phyloP scores from a whole-genome alignment of 164 flowering plant species.

The Protea cynaroides region DNA sequence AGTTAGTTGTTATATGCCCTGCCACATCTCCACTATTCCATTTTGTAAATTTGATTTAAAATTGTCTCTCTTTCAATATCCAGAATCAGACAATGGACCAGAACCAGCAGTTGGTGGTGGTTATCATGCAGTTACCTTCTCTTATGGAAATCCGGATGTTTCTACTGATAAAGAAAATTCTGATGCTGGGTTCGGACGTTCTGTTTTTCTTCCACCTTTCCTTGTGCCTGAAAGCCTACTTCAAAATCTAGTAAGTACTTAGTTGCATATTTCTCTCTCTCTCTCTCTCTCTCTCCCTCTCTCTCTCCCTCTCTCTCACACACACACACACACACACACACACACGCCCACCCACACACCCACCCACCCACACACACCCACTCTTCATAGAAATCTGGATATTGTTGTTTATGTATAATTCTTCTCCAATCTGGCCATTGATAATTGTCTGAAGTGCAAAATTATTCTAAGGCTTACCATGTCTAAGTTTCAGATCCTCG shows the following conservation, averaged over 20 bases:
- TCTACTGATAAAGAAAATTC: constrained; percentile 28
- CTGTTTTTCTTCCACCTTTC: constrained; percentile 72
- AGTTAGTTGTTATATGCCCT: constrained; percentile 3
- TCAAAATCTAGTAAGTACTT: constrained; percentile 62
- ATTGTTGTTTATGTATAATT: constrained; percentile 17
- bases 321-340: too few species aligned
- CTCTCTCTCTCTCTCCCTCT: background rate
- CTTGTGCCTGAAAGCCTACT: constrained; percentile 68
- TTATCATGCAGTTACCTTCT: constrained; percentile 59
- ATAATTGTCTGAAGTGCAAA: constrained; percentile 44
- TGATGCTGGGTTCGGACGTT: constrained; percentile 24
- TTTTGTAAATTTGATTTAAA: constrained; percentile 7
- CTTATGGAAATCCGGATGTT: constrained; percentile 59
- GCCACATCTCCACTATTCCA: background rate
- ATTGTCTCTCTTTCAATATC: constrained; percentile 14
- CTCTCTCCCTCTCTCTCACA: too few species aligned
- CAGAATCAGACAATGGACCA: constrained; percentile 37
- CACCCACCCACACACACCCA: too few species aligned
- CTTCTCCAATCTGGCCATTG: constrained; percentile 39
- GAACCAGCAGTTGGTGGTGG: constrained; percentile 23
- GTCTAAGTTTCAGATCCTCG: constrained; percentile 99
- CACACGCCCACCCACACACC: too few species aligned
- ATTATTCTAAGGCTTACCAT: constrained; percentile 82
- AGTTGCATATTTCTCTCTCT: background rate
- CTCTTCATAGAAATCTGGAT: constrained; percentile 12